Evolutionary conservation across 306 rosid species (phyloP), one percentile per base, ranked within the genome.

Genomic region (Fragaria nilgerrensis): DNA sequence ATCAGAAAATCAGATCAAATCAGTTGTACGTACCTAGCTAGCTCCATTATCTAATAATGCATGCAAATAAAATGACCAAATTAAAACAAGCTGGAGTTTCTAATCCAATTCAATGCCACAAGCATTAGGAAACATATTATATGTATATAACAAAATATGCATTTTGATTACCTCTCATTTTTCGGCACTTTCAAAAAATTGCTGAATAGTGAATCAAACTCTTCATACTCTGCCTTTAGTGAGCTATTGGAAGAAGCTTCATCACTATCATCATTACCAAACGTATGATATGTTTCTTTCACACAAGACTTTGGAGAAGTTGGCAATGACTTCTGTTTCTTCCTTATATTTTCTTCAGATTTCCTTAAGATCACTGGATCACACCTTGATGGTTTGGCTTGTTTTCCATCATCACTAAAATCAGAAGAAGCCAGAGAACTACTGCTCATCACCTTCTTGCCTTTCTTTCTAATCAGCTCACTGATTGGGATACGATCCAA

Each of bases 231-330:
- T 72, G 81, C 48, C 4, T 12, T 2, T 45, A 1, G 45, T 43
- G 13, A 9, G 43, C 5, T 39, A 14, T 68, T 74, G 19, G 77
- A 73, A 1, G 78, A 71, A 77, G 44, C 32, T 61, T 63, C 84
- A 16, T 67, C 71, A 48, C 36, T 59, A 25, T 23, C 36, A 25
- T 25, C 65, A 22, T 77, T 70, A 23, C 12, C 47, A 23, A 59
- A 11, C 11, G 16, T 4, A 53, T 53, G 61, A 20, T 52, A 7
- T 13, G 43, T 14, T 32, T 7, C 50, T 47, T 70, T 12, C 19
- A n/a, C 49, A 74, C 27, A 56, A 65, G 68, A 34, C 39, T 36
- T 25, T 2, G 22, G 2, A 53, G 61, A 53, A 37, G 14, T 59
- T 23, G 2, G 62, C 25, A 0, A 20, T 41, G 63, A 66, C 20